Base-by-base conservation (phyloP, 1,139 yeast genomes). In the Hanseniaspora uvarum region DNA sequence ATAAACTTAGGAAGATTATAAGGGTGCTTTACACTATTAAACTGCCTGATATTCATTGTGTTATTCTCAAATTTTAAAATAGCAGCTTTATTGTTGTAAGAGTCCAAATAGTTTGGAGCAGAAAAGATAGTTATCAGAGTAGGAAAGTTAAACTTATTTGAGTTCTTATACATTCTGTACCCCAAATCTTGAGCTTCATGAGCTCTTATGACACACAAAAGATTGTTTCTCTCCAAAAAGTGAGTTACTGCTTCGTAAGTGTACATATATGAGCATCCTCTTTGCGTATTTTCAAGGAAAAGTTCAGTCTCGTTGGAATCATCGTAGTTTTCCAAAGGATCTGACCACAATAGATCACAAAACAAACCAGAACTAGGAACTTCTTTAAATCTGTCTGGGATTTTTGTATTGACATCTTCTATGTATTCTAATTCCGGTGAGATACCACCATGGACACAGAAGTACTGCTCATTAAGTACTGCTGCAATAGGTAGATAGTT, bases 101-200 rank as follows among this genome's bases (percentile, higher is more conserved):
- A 82, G 62, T 92, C 98, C 65, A 89, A 75, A 69, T 92, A 92
- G 69, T 92, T 92, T 5, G 98, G 98, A 0, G 98, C 98, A 56
- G 94, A 83, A 69, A 92, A 92, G 72, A 92, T 81, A 12, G 97
- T 89, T 68, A 92, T 78, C 49, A 92, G 76, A 19, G 94, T 81
- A 1, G 97, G 97, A 68, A 92, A 92, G n/a, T 94, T 95, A 65
- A 89, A 83, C 18, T 86, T 77, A 59, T 80, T 78, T 3, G 96
- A 87, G 61, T 87, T 79, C 61, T 84, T 84, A 70, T 92, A 92
- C 85, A 94, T 92, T 66, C 96, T 74, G 70, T 88, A 92, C 28
- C 98, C 98, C 16, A 94, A 94, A 68, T 92, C 96, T 68, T 92
- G 98, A 1, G 97, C 97, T 69, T 92, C 97, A 67, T 92, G 98